Evolutionary conservation across 169 alveolate species (phyloP).

Genomic region (Eimeria maxima): DNA sequence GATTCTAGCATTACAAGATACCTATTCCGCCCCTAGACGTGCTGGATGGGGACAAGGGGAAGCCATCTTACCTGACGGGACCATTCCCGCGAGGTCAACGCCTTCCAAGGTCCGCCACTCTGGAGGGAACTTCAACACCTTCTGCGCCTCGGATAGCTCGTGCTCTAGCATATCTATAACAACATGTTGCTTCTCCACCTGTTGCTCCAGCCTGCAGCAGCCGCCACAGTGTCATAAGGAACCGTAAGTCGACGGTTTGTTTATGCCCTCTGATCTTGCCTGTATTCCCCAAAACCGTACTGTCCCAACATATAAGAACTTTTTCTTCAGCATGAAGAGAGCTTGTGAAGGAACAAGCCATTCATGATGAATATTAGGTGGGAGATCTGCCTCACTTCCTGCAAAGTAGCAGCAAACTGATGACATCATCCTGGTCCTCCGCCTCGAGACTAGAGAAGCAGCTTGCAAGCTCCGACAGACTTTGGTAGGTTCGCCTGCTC

Average conservation of each 20-base stretch:
- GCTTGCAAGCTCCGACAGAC: conserved; percentile 86
- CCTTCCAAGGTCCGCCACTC: conserved; percentile 87
- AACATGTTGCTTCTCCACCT: conserved; percentile 86
- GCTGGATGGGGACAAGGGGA: neutral
- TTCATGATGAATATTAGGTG: neutral
- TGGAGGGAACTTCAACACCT: conserved; percentile 86
- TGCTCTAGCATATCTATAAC: conserved; percentile 87
- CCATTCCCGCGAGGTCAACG: conserved; percentile 79
- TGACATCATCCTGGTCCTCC: conserved; percentile 87
- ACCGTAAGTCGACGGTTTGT: neutral
- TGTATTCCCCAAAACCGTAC: neutral
- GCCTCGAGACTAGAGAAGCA: conserved; percentile 86
- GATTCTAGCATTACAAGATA: neutral
- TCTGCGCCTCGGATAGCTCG: conserved; percentile 85
- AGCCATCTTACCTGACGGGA: conserved; percentile 58
- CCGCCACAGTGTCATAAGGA: conserved; percentile 8
- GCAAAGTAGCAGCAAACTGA: conserved; percentile 85
- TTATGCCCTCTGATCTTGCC: neutral
- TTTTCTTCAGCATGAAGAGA: neutral
- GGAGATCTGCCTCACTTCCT: conserved; percentile 79
- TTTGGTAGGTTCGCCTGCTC: conserved; percentile 86
- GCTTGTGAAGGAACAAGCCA: neutral
- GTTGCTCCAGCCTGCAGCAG: conserved; percentile 85
- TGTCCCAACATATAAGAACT: neutral
- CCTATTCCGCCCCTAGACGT: neutral